These are phyloP conservation scores for Rhizodiscina lignyota DNA, from an alignment of 495 filamentous ascomycete genomes.

Conservation along the genomic window DNA sequence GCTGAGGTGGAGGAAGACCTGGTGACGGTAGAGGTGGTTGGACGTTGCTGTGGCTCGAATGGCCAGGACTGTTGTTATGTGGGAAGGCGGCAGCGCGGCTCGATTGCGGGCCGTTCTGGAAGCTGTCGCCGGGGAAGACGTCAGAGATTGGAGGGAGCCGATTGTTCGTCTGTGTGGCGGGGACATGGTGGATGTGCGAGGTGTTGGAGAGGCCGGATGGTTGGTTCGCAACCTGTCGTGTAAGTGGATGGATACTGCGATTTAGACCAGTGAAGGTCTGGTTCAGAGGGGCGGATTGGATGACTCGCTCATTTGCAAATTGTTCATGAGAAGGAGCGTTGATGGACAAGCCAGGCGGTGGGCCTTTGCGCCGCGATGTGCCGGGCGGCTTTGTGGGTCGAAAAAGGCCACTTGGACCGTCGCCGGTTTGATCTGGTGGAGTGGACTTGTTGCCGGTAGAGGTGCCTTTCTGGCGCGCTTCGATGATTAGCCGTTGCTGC, in stretches of 20 bases:
- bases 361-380: constrained; percentile 45
- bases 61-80: constrained; percentile 26
- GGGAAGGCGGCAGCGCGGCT: constrained; percentile 14
- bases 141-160: constrained; percentile 87
- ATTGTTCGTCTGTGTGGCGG: constrained; percentile 78
- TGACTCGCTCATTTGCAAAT: constrained; percentile 88
- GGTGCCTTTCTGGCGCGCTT: constrained; percentile 74
- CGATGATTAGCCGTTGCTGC: constrained; percentile 88
- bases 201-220: constrained; percentile 72
- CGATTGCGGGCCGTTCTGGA: constrained; percentile 4
- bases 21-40: constrained; percentile 64
- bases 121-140: constrained; percentile 66
- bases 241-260: constrained; percentile 63
- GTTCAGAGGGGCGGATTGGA: constrained; percentile 91
- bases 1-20: constrained; percentile 29
- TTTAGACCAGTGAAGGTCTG: constrained; percentile 82
- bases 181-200: constrained; percentile 84
- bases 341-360: constrained; percentile 83
- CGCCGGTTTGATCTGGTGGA: constrained; percentile 26
- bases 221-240: constrained; percentile 69
- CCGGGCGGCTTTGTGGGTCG: constrained; percentile 30
- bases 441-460: no score
- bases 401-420: constrained; percentile 32
- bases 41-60: constrained; percentile 59
- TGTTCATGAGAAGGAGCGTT: constrained; percentile 91